Base-by-base conservation (phyloP, 495 filamentous ascomycete genomes). In the Aspergillus nidulans region DNA sequence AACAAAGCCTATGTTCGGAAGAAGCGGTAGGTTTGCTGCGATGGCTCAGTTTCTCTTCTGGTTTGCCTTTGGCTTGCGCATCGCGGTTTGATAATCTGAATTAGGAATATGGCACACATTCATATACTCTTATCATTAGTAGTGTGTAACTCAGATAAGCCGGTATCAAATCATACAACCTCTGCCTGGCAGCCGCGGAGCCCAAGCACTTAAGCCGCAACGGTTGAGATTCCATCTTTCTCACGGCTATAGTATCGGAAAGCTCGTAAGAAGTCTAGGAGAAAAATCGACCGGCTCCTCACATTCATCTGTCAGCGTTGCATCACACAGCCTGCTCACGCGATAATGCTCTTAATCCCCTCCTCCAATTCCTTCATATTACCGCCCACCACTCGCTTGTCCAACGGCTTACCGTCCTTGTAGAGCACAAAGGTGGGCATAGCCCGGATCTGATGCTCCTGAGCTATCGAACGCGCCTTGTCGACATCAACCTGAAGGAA, bases 401-500 rank as follows among this genome's bases (percentile, higher is more conserved):
- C 55, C 46, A 45, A 39, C 45, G 18, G 20, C 57, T 85, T 75
- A 42, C 87, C 89, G 57, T 85, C 69, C 77, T 86, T 88, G 78
- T 91, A 95, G 46, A 91, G 64, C 18, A 83, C 41, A 70, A 96
- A 94, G 3, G 91, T 92, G 40, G 91, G 91, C 91, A 96, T 95
- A 62, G 91, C 89, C 61, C 86, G 82, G 68, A 96, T 81, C 58
- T 81, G 79, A 44, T 91, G 81, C 64, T 92, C 82, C 61, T 84
- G 76, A 24, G 86, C 82, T 10, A 92, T 81, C 10, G 87, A 82
- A 53, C 85, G 77, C 8, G 90, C 73, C 53, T 86, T 78, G 69
- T 96, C 91, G 60, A 95, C 89, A 72, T 95, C 90, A 67, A 96
- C 66, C 78, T 95, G 94, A 80, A 80, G 82, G 73, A 94, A 95